Base-by-base conservation (phyloP, 2,329 filamentous ascomycete genomes). In the Botrytis pseudocinerea region DNA sequence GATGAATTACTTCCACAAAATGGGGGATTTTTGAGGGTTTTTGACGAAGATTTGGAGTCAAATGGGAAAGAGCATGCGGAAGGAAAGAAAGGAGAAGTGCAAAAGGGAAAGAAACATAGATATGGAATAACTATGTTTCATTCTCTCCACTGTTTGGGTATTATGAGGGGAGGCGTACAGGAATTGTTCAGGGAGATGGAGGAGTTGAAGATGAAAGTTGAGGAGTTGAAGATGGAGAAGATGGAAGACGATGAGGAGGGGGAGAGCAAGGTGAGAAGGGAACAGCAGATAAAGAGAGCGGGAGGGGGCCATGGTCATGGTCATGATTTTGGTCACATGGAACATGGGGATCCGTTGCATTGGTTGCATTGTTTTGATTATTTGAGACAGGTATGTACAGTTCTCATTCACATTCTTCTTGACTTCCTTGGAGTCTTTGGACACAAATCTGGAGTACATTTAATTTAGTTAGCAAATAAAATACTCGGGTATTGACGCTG, bases 291-390 rank as follows among this genome's bases (percentile, higher is more conserved):
- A 40, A 38, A 57, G 10, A 44, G 38, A 18, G 42, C 57, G 25
- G 48, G 70, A n/a, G 48, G 20, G 12, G 35, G 28, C 5, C 32
- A 72, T 48, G 9, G 59, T 18, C 42, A 54, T 46, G 70, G 48
- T 20, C 70, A 72, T 60, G 9, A 68, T 60, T 54, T 66, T 59
- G 70, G 48, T n/a, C 70, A 72, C 40, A 35, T 20, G 25, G 57
- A 69, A 18, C 65, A 69, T 57, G 65, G 59, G 32, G 51, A 72
- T 68, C 63, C 70, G 51, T 16, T 54, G 44, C 71, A 73, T 70
- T 69, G 64, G 71, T 57, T 73, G 22, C 71, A 73, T 65, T 73
- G 71, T 44, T 73, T 73, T 69, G 71, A 73, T 44, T 73, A 73
- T 70, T 54, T 73, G 44, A 69, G 71, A 73, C 71, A 73, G 71